Conservation (phyloP, 371 early-diverging fungal genomes). For the Mortierella sp. region DNA sequence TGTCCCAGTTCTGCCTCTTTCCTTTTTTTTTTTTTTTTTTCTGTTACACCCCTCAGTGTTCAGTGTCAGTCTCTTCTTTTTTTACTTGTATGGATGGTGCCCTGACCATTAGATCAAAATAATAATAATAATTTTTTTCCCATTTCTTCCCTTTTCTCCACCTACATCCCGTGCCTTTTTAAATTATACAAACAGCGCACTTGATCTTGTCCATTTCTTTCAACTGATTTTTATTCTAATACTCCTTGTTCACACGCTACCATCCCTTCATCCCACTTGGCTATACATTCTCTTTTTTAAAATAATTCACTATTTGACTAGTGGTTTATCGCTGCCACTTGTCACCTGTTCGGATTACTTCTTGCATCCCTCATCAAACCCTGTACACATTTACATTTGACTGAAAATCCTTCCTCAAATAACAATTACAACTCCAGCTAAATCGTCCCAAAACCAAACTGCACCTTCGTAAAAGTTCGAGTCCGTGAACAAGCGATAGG, state of each 20-base stretch:
- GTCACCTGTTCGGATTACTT: no score
- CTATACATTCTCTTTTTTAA: background rate
- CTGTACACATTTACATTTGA: no score
- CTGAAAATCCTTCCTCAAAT: no score
- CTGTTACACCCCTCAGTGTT: conserved; percentile 1
- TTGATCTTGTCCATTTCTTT: conserved; percentile 3
- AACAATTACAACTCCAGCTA: no score
- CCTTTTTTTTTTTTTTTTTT: background rate
- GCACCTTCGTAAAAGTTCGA: background rate
- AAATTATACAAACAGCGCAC: background rate
- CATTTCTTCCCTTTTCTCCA: background rate
- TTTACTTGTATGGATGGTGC: background rate
- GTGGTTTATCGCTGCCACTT: no score
- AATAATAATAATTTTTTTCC: background rate
- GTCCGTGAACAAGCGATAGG: background rate
- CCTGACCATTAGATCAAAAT: conserved; percentile 7
- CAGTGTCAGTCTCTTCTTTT: background rate
- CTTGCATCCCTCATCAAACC: no score
- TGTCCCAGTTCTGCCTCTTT: background rate
- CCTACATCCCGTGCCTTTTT: background rate
- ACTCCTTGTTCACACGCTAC: conserved; percentile 11
- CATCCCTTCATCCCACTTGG: no score
- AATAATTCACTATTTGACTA: no score
- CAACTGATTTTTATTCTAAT: no score
- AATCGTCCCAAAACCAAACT: background rate